Evolutionary conservation across 2,329 filamentous ascomycete species (phyloP), one percentile per base, ranked within the genome.

Genomic region (Diaporthe sp.): DNA sequence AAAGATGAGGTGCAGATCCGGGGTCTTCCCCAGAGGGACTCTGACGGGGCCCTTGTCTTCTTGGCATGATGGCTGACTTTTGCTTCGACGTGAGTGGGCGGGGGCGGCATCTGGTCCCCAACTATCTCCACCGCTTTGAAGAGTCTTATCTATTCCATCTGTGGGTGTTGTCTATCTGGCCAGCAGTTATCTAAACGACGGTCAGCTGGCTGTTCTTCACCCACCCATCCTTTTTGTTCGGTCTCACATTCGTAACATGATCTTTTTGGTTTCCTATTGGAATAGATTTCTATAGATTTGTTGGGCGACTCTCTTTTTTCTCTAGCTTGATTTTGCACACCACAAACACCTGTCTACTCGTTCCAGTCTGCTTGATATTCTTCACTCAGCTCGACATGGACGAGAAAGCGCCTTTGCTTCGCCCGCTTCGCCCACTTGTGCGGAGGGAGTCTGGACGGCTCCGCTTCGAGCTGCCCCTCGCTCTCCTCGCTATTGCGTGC

Each of bases 71-170:
- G 49, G 42, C 70, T 51, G 25, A 73, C 65, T 61, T 62, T 58
- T 70, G n/a, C 15, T 10, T 53, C 42, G n/a, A 53, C 25, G 22
- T 73, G 74, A 76, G 44, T 76, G 74, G 74, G 67, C 9, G 53
- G 46, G 53, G 46, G 19, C 19, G 2, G 19, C 34, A 49, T 73
- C 39, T 28, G 37, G 72, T 34, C 44, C 31, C 58, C 42, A 51
- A 8, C 39, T 10, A 53, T 44, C 44, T 12, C 46, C 31, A 51
- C 58, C 71, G 53, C 55, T 49, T 44, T 31, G 31, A 65, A 73
- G 25, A 62, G 60, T 60, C 58, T 76, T 75, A 75, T 76, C 73
- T 75, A 72, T 51, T 55, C 67, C 51, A 76, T 75, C 55, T 75
- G 44, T 46, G 60, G 39, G 39, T 46, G 39, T 51, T 51, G 68